A percentile compares a stretch with the other conserved stretches of the same genome.
Evolutionary conservation across 768 basidiomycete genomes (phyloP).

Genomic region (Naganishia antarctica): DNA sequence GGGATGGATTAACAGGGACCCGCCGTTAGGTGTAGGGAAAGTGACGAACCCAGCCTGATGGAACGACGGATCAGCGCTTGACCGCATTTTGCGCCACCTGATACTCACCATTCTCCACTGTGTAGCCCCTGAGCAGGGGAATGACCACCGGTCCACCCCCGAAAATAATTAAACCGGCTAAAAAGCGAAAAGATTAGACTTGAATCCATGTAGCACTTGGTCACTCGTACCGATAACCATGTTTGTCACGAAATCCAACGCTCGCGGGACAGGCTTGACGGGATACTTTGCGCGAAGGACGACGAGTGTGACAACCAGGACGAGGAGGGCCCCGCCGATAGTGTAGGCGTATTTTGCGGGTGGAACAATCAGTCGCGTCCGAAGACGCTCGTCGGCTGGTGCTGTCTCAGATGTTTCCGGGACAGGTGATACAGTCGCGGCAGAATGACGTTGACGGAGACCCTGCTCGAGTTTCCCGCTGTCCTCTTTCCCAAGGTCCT

Average conservation of each 20-base stretch:
- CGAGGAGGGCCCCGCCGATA: conserved; percentile 22
- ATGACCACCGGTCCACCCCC: conserved; percentile 56
- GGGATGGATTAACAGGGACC: conserved; percentile 6
- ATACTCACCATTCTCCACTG: conserved; percentile 48
- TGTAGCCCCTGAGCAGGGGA: conserved; percentile 56
- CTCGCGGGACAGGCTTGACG: conserved; percentile 15
- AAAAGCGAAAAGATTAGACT: too few relatives aligned
- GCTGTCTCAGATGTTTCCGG: background rate
- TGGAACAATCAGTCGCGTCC: conserved; percentile 1
- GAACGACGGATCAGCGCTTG: too few relatives aligned
- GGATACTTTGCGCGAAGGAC: conserved; percentile 24
- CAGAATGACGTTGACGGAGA: background rate
- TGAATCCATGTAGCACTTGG: too few relatives aligned
- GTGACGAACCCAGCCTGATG: conserved; percentile 34
- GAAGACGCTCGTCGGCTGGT: background rate
- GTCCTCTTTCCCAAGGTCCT: background rate
- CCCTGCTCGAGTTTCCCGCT: background rate
- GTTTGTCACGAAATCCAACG: conserved; percentile 19
- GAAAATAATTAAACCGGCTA: too few relatives aligned
- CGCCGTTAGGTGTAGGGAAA: background rate
- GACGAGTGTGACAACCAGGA: conserved; percentile 30
- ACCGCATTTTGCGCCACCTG: too few relatives aligned
- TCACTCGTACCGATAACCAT: too few relatives aligned
- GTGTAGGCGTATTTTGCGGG: conserved; percentile 26
- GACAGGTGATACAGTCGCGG: background rate